Conservation (phyloP, 108 stramenopile genomes). For the Cyclotella choctawhatcheeana region DNA sequence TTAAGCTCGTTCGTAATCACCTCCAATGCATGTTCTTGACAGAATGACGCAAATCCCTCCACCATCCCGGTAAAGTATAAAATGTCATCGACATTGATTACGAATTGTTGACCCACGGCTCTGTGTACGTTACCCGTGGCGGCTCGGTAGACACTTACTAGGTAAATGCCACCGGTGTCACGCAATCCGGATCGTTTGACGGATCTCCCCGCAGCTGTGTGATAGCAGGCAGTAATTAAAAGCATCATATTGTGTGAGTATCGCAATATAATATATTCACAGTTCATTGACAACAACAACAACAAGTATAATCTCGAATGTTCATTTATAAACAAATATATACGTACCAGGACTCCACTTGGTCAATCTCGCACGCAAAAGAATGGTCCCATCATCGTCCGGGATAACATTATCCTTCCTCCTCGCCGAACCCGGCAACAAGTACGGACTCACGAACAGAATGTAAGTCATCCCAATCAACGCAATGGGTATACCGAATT, state of each 20-base stretch:
- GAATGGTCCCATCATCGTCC: conserved; percentile 57
- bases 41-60: conserved; percentile 83
- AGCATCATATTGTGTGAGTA: no score
- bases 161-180: conserved; percentile 80
- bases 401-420: conserved; percentile 31
- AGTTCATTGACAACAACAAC: no score
- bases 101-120: conserved; percentile 90
- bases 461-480: conserved; percentile 77
- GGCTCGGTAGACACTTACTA: conserved; percentile 84
- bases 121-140: conserved; percentile 83
- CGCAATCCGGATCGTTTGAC: conserved; percentile 80
- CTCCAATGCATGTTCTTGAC: conserved; percentile 84
- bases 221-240: no score
- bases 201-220: conserved; percentile 73
- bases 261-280: no score
- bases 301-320: no score
- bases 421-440: conserved; percentile 66
- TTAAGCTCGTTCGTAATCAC: conserved; percentile 74
- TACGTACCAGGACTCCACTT: conserved; percentile 84
- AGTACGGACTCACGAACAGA: conserved; percentile 62
- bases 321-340: no score
- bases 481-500: conserved; percentile 82
- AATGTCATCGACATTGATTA: conserved; percentile 82
- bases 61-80: conserved; percentile 88
- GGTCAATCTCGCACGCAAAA: conserved; percentile 76